Evolutionary conservation across 2,329 filamentous ascomycete genomes (phyloP), one percentile per base, ranked within the genome.

Genomic region (Decorospora gaudefroyi): DNA sequence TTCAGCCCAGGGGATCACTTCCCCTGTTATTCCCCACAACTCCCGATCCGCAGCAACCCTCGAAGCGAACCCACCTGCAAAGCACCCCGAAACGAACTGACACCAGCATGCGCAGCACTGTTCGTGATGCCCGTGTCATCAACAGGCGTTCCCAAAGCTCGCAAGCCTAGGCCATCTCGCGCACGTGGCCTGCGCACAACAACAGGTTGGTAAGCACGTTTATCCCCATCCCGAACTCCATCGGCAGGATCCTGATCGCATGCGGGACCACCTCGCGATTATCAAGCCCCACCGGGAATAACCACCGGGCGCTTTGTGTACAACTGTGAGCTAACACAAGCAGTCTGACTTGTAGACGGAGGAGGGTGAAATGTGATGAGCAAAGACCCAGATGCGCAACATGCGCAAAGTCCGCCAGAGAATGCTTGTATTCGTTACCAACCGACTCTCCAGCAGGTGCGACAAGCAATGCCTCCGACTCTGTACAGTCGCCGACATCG

Each of bases 291-390:
- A 38, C 16, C 6, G 50, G 21, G 3, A 26, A 1, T 13, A 30
- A 12, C 15, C 17, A 10, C 26, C 31, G 9, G 4, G 12, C 13
- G 18, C 10, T 1, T 18, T 11, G 21, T 34, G 26, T 10, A 18
- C 19, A 6, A 25, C 15, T 23, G 21, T 6, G 11, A 28, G 44
- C 59, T 61, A 42, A 59, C 46, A 9, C 13, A 13, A 19, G 17
- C 41, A 75, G 72, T 50, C 59, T 74, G 30, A 74, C 72, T 10
- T 77, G 75, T 53, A 72, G 74, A 34, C 69, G 69, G 45, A 65
- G 76, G 42, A 72, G 77, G 47, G 75, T 78, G 57, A 79, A 79
- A 62, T 79, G 76, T 55, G 76, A 77, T 50, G 76, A 78, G 61
- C 64, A 64, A 23, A 73, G 70, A 49, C 75, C 73, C 10, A 58